Evolutionary conservation across 495 filamentous ascomycete genomes (phyloP).

Genomic region (Tuber magnatum): DNA sequence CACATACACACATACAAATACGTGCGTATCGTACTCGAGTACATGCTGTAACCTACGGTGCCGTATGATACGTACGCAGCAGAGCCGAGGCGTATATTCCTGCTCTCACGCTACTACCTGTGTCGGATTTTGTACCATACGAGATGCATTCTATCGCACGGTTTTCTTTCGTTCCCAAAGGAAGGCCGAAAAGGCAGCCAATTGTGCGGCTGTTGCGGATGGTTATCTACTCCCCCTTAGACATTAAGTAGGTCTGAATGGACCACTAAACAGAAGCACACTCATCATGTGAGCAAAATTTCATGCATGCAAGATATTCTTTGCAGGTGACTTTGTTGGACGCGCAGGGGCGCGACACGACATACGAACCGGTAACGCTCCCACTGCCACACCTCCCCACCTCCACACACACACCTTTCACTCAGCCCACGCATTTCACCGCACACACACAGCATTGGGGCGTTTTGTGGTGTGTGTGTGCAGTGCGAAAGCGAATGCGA

Average conservation of each 20-base stretch:
- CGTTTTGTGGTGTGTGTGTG: background rate
- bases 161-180: background rate
- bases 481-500: background rate
- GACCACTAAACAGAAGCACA: background rate
- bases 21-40: background rate
- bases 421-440: background rate
- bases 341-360: slow-evolving; percentile 33
- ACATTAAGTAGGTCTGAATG: background rate
- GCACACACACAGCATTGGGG: background rate
- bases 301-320: slow-evolving; percentile 39
- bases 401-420: slow-evolving; percentile 4
- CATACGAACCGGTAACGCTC: slow-evolving; percentile 26
- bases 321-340: slow-evolving; percentile 38
- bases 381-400: slow-evolving; percentile 28
- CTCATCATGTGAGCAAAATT: slow-evolving; percentile 38
- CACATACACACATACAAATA: background rate
- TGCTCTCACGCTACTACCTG: background rate
- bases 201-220: background rate
- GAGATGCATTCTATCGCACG: background rate
- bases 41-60: background rate
- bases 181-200: slow-evolving; percentile 6
- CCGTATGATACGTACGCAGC: background rate
- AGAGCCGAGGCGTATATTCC: background rate
- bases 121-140: background rate
- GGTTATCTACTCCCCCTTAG: background rate